phyloP scores from a whole-genome alignment of 2,329 filamentous ascomycete genomes.

The Phaeosphaeriaceae sp. region DNA sequence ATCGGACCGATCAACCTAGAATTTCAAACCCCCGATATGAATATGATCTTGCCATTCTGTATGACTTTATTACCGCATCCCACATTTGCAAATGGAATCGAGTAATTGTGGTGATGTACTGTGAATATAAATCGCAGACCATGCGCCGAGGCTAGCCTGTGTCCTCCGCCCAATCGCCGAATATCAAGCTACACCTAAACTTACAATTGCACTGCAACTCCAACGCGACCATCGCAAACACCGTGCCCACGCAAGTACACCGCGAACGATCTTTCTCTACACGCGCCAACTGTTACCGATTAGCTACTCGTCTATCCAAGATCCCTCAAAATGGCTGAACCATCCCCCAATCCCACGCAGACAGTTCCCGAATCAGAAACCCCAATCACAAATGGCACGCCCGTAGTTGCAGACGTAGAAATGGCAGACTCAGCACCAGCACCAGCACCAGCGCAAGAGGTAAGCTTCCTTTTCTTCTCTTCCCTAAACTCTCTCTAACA shows the following conservation, averaged over 20 bases:
- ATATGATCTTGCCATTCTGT: no score
- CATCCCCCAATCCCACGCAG: conserved; percentile 18
- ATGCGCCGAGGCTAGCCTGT: conserved; percentile 13
- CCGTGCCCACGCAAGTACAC: not conserved
- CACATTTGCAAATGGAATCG: not conserved
- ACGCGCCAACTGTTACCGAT: conserved; percentile 4
- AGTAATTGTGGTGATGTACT: not conserved
- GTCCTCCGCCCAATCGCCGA: conserved; percentile 24
- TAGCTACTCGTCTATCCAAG: not conserved
- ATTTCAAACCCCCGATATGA: not conserved
- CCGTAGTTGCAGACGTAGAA: conserved; percentile 33
- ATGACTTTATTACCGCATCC: not conserved
- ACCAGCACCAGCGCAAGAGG: conserved; percentile 15
- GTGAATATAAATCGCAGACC: not conserved
- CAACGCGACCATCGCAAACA: not conserved
- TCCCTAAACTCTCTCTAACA: not conserved
- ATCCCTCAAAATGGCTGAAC: conserved; percentile 25
- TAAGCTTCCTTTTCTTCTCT: conserved; percentile 3
- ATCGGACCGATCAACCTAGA: not conserved
- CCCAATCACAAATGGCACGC: conserved; percentile 31
- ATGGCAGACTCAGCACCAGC: conserved; percentile 32
- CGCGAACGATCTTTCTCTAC: not conserved
- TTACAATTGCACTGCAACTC: conserved; percentile 7
- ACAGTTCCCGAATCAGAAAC: conserved; percentile 26
- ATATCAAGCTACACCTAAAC: conserved; percentile 23